A percentile compares a stretch with the other conserved stretches of the same genome.
Conservation (phyloP, 2,329 filamentous ascomycete genomes). For the Paecilomyces sp. region DNA sequence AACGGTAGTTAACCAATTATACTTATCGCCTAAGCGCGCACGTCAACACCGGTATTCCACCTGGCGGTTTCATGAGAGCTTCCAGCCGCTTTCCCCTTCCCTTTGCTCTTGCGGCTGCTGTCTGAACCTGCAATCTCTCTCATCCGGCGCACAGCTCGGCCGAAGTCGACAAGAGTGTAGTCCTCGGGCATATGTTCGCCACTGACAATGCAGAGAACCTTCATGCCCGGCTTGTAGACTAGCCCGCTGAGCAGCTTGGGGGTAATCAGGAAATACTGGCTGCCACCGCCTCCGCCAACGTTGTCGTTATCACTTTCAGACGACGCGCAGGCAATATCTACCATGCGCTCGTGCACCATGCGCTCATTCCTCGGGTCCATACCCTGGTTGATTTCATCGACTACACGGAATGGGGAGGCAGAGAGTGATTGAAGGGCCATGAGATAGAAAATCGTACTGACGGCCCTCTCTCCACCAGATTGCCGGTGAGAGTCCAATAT, state of each 20-base stretch:
- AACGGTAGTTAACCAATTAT: background rate
- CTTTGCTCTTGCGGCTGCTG: constrained; percentile 9
- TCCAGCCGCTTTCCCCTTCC: background rate
- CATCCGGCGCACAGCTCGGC: constrained; percentile 26
- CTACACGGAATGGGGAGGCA: constrained; percentile 90
- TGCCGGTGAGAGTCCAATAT: constrained; percentile 86
- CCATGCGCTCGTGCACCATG: constrained; percentile 96
- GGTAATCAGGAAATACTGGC: constrained; percentile 92
- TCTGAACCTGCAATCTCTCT: constrained; percentile 17
- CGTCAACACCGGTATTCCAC: background rate
- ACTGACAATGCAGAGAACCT: constrained; percentile 85
- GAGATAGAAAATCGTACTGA: constrained; percentile 97
- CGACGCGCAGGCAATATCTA: constrained; percentile 77
- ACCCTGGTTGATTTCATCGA: constrained; percentile 98
- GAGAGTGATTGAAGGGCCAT: constrained; percentile 95
- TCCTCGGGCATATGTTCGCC: constrained; percentile 56
- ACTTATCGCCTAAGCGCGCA: background rate
- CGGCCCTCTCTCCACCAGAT: constrained; percentile 90
- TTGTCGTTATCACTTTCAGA: constrained; percentile 50
- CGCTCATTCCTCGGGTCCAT: constrained; percentile 99
- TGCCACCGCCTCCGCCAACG: constrained; percentile 35
- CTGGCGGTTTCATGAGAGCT: background rate
- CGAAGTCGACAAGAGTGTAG: constrained; percentile 30
- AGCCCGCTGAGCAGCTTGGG: constrained; percentile 85
- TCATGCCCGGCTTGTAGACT: constrained; percentile 85